Evolutionary conservation across 805 yeast species (phyloP), one percentile per base, ranked within the genome.

Genomic region (Wickerhamomyces sydowiorum): DNA sequence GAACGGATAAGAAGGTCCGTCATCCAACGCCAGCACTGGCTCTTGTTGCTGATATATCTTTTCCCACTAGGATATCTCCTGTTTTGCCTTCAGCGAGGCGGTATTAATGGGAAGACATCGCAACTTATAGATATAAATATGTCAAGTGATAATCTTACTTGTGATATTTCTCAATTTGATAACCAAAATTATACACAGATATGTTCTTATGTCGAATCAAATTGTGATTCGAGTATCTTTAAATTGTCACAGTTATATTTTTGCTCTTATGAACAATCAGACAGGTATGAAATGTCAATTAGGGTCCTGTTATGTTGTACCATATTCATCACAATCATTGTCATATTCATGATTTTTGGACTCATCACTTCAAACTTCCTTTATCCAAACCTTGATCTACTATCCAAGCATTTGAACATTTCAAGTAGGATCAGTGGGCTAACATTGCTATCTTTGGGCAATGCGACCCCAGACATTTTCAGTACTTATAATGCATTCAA

Each of bases 391-490:
- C 61, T 90, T 23, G 74, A 80, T 36, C 69, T 78, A 17, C 70
- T 90, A 14, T 80, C 96, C 1, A 67, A 68, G 13, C 58, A 73
- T 14, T 61, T 88, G 9, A 72, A 77, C 8, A 62, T 91, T 39
- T 77, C 90, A 15, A 93, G 87, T 45, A 78, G 85, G 44, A 64
- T 90, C 17, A 80, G 93, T 12, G 98, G 98, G 0, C 72, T 91
- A 49, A 90, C 97, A 0, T 65, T 91, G 19, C 66, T 93, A 40
- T 96, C 98, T 0, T 71, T 91, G 46, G 98, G 97, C 0, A 91
- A 91, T 62, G 95, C 96, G 3, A 73, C 95, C 0, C 96, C 97
- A 0, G 99, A 91, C 60, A 78, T 91, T 3, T 74, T 89, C 29
- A 76, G 91, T 37, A 88, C 96, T 0, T 86, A 80, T 57, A 80